Evolutionary conservation across 2,329 filamentous ascomycete genomes (phyloP).

Genomic region (Fusarium sp.): DNA sequence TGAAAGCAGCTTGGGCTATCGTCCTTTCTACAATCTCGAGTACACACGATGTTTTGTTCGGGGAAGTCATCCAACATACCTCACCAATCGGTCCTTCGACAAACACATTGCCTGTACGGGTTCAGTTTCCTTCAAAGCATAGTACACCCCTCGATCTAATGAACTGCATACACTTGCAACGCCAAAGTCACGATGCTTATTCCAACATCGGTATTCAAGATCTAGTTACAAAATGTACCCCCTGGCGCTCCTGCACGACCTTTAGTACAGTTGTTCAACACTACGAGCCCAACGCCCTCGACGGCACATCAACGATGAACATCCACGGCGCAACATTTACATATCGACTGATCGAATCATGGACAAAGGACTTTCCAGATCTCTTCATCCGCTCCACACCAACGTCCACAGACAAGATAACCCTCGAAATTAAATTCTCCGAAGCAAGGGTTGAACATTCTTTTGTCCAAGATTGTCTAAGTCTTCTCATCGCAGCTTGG

Average conservation of each 20-base stretch:
- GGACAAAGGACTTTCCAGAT: constrained; percentile 57
- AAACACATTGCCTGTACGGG: constrained; percentile 62
- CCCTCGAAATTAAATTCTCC: constrained; percentile 59
- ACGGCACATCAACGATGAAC: constrained; percentile 56
- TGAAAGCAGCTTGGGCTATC: constrained; percentile 69
- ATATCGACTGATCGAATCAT: constrained; percentile 55
- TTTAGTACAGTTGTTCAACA: constrained; percentile 68
- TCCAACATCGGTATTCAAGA: constrained; percentile 60
- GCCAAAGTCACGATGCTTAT: constrained; percentile 56
- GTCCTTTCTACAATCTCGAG: constrained; percentile 63
- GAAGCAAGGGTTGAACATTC: constrained; percentile 55
- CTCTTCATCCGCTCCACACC: constrained; percentile 58
- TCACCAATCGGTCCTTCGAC: constrained; percentile 62
- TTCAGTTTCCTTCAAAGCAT: constrained; percentile 57
- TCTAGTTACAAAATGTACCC: constrained; percentile 65
- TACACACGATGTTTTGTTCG: constrained; percentile 65
- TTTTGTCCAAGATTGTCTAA: constrained; percentile 59
- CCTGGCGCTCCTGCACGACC: constrained; percentile 64
- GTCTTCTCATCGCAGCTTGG: constrained; percentile 59
- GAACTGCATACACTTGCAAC: constrained; percentile 61
- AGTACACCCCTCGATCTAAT: constrained; percentile 62
- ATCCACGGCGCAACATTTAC: constrained; percentile 60
- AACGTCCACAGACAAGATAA: constrained; percentile 48
- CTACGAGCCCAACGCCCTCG: constrained; percentile 46
- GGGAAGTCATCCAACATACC: constrained; percentile 59